Base-by-base conservation (phyloP, 371 early-diverging fungal species). In the Phascolomyces articulosus region DNA sequence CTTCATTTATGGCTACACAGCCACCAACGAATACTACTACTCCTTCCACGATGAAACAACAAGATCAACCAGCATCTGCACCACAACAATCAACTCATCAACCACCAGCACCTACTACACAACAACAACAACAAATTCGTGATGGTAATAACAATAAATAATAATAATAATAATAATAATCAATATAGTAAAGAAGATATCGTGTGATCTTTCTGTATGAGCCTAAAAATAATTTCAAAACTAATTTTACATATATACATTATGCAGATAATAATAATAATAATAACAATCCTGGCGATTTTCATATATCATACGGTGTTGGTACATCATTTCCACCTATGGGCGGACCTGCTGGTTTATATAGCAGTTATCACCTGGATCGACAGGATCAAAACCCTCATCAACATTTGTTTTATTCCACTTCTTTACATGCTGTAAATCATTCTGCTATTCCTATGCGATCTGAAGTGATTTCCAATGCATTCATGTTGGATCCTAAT, bases 381-480 rank as follows among this genome's bases (percentile, higher is more conserved):
- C 93, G 95, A 1, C 80, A 54, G 40, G 62, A 71, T n/a, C 66
- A 69, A 49, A 73, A 68, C 20, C 66, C 69, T 18, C 73, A 69
- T 38, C 69, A 73, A 31, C 69, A 69, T 27, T 55, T 69, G 29
- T 73, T 73, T 55, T 73, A 69, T 4, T 73, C 73, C 6, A 61
- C 69, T 7, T 73, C 73, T 11, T 67, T 73, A 24, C 73, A 73
- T 49, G 47, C 66, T 28, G 55, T 73, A 55, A 73, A 73, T 24
- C 69, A 73, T 27, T 58, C 69, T 4, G 63, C 73, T 10, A 47
- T 73, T 27, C 65, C 68, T 16, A 64, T 58, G 29, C 53, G 63
- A 38, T 66, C 62, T 18, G 67, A 68, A 24, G 41, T 69, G 2
- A 57, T 63, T 23, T 58, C 63, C 29, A 73, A 73, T 63, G 65